Percentiles rank a stretch among this genome's conserved stretches.
Evolutionary conservation across 352 stramenopile genomes (phyloP).

Genomic region (Saprolegnia diclina): DNA sequence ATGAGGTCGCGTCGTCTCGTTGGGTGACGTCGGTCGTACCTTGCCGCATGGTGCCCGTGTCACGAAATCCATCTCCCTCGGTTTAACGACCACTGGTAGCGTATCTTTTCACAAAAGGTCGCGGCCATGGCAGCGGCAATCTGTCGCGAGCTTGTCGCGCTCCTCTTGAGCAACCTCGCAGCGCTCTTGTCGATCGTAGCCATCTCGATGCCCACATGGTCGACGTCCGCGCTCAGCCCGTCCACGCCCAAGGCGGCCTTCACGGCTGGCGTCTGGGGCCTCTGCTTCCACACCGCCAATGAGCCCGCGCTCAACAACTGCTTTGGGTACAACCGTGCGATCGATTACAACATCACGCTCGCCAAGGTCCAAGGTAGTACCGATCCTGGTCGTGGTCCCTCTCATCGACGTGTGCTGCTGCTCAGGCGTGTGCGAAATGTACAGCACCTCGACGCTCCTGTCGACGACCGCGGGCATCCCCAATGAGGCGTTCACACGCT

Average conservation of each 20-base stretch:
- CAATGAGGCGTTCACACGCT: neutral
- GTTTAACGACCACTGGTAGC: neutral
- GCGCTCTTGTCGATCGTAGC: conserved; percentile 3
- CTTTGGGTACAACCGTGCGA: neutral
- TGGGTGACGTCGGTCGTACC: neutral
- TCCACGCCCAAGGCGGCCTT: neutral
- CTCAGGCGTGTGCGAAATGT: conserved; percentile 10
- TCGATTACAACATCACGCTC: neutral
- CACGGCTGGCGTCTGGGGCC: conserved; percentile 12
- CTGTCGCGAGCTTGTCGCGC: neutral
- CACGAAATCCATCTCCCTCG: neutral
- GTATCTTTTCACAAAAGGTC: neutral
- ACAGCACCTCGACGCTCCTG: neutral
- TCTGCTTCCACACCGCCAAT: conserved; percentile 4
- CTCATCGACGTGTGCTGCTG: neutral
- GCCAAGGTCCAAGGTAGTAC: neutral
- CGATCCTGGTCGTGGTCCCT: neutral
- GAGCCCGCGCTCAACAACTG: neutral
- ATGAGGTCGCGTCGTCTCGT: neutral
- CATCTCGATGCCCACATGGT: conserved; percentile 13
- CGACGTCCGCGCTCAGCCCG: neutral
- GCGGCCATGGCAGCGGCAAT: too few relatives aligned
- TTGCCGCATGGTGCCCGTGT: neutral
- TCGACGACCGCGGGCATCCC: neutral
- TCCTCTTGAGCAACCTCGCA: conserved; percentile 1